phyloP scores from a whole-genome alignment of 352 stramenopile genomes.

The Pythium scleroteichum region DNA sequence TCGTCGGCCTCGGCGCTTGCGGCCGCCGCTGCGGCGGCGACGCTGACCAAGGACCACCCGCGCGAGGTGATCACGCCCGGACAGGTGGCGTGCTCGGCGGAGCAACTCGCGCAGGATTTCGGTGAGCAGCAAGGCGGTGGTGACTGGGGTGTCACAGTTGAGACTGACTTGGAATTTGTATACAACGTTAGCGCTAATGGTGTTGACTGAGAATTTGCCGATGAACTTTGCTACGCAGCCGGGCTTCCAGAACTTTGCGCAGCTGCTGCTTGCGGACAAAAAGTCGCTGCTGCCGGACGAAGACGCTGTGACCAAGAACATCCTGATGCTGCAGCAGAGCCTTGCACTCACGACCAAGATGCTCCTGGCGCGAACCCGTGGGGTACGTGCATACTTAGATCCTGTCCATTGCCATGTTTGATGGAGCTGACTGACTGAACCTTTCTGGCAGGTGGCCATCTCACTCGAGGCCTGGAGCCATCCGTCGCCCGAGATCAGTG shows the following conservation, averaged over 20 bases:
- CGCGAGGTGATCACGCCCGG: conserved; percentile 19
- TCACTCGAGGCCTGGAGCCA: conserved; percentile 70
- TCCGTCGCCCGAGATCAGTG: conserved; percentile 33
- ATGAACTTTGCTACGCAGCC: conserved; percentile 56
- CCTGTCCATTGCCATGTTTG: too few species aligned
- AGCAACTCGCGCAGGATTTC: conserved; percentile 75
- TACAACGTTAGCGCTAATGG: conserved; percentile 45
- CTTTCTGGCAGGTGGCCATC: conserved; percentile 40
- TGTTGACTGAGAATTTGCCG: conserved; percentile 72
- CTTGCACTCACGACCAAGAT: conserved; percentile 73
- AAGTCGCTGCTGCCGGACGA: conserved; percentile 55
- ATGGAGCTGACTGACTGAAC: neutral
- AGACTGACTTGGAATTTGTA: neutral
- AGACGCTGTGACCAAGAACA: conserved; percentile 59
- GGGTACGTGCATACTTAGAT: conserved; percentile 37
- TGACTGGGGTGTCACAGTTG: too few species aligned
- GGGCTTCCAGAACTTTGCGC: conserved; percentile 71
- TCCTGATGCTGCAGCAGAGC: conserved; percentile 70
- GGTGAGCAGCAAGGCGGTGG: too few species aligned
- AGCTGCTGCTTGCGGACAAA: conserved; percentile 71
- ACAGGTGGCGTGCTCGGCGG: conserved; percentile 39
- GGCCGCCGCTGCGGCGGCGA: conserved; percentile 42
- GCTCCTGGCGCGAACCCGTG: conserved; percentile 53
- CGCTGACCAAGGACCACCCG: conserved; percentile 47
- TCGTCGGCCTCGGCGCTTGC: conserved; percentile 30